phyloP scores from a whole-genome alignment of 108 stramenopile species.

The Epipyxis sp. region DNA sequence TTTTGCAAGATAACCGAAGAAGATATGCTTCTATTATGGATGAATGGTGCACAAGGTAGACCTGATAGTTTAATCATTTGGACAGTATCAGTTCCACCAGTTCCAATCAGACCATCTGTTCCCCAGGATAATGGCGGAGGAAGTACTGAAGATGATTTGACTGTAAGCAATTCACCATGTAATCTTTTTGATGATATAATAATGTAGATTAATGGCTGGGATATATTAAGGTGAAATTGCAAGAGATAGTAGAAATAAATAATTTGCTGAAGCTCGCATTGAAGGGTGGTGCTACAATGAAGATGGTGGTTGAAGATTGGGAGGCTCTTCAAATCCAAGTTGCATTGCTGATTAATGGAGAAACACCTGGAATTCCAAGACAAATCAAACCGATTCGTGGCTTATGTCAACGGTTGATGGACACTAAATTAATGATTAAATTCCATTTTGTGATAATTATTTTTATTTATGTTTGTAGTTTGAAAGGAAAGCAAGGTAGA shows the following conservation, averaged over 20 bases:
- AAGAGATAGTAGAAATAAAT: constrained; percentile 95
- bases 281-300: constrained; percentile 75
- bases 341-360: constrained; percentile 91
- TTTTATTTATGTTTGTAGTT: neutral
- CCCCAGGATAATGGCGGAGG: constrained; percentile 87
- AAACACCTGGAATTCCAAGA: constrained; percentile 82
- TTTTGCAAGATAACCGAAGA: constrained; percentile 84
- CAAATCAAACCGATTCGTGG: constrained; percentile 93
- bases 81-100: constrained; percentile 89
- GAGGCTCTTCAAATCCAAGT: constrained; percentile 92
- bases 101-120: constrained; percentile 98
- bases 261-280: constrained; percentile 77
- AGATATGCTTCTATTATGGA: constrained; percentile 90
- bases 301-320: constrained; percentile 93
- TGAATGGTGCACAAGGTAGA: constrained; percentile 76
- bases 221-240: constrained; percentile 94
- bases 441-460: neutral
- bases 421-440: constrained; percentile 55
- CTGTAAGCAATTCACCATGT: too few species aligned
- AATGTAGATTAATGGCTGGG: too few species aligned
- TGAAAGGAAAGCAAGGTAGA: constrained; percentile 65
- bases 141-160: constrained; percentile 95
- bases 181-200: too few species aligned
- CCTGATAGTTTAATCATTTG: constrained; percentile 90
- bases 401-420: constrained; percentile 76